These are phyloP conservation scores for Plectranthus barbatus DNA, from an alignment of 257 asterid species.

Conservation along the genomic window DNA sequence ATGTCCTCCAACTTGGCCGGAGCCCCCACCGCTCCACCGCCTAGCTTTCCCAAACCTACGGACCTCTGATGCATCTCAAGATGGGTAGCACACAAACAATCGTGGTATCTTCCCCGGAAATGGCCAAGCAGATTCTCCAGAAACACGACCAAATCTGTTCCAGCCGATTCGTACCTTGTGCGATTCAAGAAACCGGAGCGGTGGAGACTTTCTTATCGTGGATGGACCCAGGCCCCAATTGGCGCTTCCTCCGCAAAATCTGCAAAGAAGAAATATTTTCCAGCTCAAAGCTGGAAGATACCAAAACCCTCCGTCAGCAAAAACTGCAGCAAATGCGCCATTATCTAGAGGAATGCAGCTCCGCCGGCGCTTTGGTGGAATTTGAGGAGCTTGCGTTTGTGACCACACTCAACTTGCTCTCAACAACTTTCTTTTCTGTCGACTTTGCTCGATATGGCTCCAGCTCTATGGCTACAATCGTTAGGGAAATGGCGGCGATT, in stretches of 20 bases:
- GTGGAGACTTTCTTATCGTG: constrained; percentile 9
- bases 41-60: not conserved
- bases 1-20: constrained; percentile 8
- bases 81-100: constrained; percentile 16
- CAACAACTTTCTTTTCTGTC: constrained; percentile 10
- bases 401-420: constrained; percentile 16
- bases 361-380: not conserved
- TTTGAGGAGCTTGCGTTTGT: constrained; percentile 16
- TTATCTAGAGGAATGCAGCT: constrained; percentile 7
- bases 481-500: not conserved
- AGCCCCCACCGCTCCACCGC: not conserved
- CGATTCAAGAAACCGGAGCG: not conserved
- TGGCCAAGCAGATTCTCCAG: constrained; percentile 18
- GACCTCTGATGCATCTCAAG: constrained; percentile 28
- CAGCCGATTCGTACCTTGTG: not conserved
- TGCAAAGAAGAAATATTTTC: constrained; percentile 18
- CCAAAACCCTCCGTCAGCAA: constrained; percentile 17
- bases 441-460: constrained; percentile 11
- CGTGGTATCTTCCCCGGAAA: constrained; percentile 15
- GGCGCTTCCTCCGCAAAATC: constrained; percentile 18
- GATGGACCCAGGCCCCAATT: not conserved
- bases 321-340: constrained; percentile 11
- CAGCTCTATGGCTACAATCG: not conserved
- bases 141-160: constrained; percentile 18
- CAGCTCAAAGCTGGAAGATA: not conserved